Conservation (phyloP, 2,329 filamentous ascomycete genomes). For the Paraphaeosphaeria minitans region DNA sequence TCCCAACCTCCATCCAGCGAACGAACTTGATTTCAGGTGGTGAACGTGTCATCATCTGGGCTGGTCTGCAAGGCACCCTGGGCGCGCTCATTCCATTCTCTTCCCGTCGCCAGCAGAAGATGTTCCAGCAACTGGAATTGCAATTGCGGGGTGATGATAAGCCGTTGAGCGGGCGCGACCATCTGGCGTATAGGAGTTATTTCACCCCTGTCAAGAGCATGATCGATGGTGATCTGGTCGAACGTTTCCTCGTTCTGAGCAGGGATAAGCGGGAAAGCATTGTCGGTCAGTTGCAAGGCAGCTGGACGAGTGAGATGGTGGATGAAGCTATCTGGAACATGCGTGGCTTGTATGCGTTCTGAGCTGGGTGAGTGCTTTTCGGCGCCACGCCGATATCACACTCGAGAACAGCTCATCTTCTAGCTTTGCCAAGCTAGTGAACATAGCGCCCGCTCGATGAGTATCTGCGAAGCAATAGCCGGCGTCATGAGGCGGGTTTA, state of each 20-base stretch:
- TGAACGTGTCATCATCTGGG: conserved; percentile 90
- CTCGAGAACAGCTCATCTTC: background rate
- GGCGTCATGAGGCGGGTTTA: background rate
- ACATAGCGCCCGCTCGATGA: background rate
- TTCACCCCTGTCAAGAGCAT: conserved; percentile 96
- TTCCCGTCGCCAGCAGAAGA: conserved; percentile 91
- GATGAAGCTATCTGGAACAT: conserved; percentile 80
- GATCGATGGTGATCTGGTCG: conserved; percentile 95
- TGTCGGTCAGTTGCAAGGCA: conserved; percentile 88
- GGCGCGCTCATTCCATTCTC: conserved; percentile 92
- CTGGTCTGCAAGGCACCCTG: conserved; percentile 90
- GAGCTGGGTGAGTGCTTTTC: background rate
- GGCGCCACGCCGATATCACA: background rate
- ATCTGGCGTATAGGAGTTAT: conserved; percentile 93
- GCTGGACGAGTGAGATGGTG: conserved; percentile 76
- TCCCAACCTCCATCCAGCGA: conserved; percentile 88
- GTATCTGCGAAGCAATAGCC: background rate
- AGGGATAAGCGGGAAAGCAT: conserved; percentile 95
- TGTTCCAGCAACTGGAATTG: conserved; percentile 93
- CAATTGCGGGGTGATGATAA: conserved; percentile 79
- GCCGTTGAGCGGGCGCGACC: conserved; percentile 87
- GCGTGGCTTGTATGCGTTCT: conserved; percentile 43
- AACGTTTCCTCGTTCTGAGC: conserved; percentile 82
- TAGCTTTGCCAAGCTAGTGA: background rate
- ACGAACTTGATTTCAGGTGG: conserved; percentile 89